These are phyloP conservation scores for Trypanosoma brucei DNA, from an alignment of 208 protist species.

Conservation along the genomic window DNA sequence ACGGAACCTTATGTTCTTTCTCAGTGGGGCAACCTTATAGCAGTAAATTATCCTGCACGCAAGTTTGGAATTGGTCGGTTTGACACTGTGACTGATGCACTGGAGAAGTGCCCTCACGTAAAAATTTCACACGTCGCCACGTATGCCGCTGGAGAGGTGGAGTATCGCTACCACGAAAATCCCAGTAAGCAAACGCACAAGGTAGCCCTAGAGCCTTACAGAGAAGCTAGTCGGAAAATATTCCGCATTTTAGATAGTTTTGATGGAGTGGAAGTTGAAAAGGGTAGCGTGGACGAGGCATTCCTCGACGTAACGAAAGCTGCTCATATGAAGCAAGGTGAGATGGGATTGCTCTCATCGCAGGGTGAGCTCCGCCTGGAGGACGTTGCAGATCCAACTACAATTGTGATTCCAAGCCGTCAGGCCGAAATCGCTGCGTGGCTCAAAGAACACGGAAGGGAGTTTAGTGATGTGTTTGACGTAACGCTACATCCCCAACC, in stretches of 20 bases:
- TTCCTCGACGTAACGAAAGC: constrained; percentile 83
- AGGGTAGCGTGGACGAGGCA: constrained; percentile 83
- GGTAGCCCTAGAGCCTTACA: constrained; percentile 81
- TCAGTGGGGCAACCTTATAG: constrained; percentile 82
- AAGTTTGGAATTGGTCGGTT: constrained; percentile 63
- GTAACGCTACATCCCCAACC: constrained; percentile 37
- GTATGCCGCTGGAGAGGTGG: constrained; percentile 47
- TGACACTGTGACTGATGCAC: constrained; percentile 37
- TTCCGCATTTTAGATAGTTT: constrained; percentile 53
- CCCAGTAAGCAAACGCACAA: constrained; percentile 58
- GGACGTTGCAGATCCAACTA: constrained; percentile 50
- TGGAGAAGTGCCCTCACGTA: constrained; percentile 43
- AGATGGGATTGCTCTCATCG: constrained; percentile 18
- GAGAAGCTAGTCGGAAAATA: constrained; percentile 64
- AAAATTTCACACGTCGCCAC: constrained; percentile 48
- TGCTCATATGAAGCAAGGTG: constrained; percentile 38
- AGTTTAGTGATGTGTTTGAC: constrained; percentile 48
- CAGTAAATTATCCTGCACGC: constrained; percentile 87
- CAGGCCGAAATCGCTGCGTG: constrained; percentile 49
- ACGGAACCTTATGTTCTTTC: constrained; percentile 53
- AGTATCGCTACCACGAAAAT: constrained; percentile 53
- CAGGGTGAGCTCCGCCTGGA: constrained; percentile 23
- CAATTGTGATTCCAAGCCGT: constrained; percentile 47
- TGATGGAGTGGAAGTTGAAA: constrained; percentile 58
- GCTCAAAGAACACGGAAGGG: constrained; percentile 35